phyloP scores from a whole-genome alignment of 2,329 filamentous ascomycete genomes.

The Fusarium pilosicola region DNA sequence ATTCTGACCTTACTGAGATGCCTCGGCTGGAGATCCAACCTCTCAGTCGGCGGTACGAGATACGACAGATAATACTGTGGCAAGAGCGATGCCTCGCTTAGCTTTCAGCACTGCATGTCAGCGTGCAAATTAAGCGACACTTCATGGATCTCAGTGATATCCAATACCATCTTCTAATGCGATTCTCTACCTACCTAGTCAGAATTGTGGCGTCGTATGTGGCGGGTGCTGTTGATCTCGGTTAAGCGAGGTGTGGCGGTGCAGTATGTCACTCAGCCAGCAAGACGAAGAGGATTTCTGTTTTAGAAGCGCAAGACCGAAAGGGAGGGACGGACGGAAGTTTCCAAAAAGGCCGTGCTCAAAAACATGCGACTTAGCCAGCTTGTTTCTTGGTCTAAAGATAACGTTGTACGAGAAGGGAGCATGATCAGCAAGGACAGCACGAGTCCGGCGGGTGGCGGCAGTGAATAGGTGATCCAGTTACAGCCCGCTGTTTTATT shows the following conservation, averaged over 20 bases:
- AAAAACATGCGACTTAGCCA: not conserved
- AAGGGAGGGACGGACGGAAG: conserved; percentile 4
- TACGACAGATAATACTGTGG: not conserved
- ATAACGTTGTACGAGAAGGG: conserved; percentile 23
- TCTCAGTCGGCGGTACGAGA: not conserved
- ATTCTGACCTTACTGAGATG: not conserved
- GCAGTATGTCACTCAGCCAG: conserved; percentile 1
- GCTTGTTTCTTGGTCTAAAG: conserved; percentile 3
- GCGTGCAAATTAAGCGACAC: conserved; percentile 7
- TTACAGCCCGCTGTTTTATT: conserved; percentile 4
- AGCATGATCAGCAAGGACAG: conserved; percentile 25
- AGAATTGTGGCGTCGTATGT: conserved; percentile 12
- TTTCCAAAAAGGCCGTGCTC: not conserved
- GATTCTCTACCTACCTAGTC: not conserved
- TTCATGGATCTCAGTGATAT: conserved; percentile 9
- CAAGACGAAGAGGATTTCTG: conserved; percentile 6
- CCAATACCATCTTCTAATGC: conserved; percentile 14
- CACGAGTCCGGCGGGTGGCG: conserved; percentile 23
- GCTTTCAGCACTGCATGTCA: not conserved
- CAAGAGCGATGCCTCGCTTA: conserved; percentile 6
- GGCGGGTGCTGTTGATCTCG: conserved; percentile 1
- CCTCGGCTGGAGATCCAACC: not conserved
- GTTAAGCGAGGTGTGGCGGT: conserved; percentile 28
- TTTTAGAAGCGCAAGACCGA: not conserved
- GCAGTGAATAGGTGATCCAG: conserved; percentile 14